A percentile compares a stretch with the other conserved stretches of the same genome.
Evolutionary conservation across 2,329 filamentous ascomycete genomes (phyloP).

Genomic region (Domatiomyces catenatus): DNA sequence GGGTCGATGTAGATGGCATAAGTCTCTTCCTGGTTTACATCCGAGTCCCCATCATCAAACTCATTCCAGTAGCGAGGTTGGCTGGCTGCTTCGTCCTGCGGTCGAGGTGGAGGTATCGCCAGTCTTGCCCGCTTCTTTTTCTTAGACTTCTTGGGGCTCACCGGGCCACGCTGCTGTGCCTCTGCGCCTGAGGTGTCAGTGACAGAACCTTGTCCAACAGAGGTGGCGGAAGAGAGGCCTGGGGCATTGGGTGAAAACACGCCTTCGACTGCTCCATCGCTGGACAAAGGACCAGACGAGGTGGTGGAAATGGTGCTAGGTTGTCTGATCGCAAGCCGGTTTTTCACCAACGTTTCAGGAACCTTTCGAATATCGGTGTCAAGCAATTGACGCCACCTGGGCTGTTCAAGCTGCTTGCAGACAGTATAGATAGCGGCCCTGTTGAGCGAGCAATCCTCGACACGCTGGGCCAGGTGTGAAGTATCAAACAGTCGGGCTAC

Average conservation of each 20-base stretch:
- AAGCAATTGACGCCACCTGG: constrained; percentile 35
- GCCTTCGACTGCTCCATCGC: constrained; percentile 16
- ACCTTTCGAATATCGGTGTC: constrained; percentile 38
- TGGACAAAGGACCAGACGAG: constrained; percentile 19
- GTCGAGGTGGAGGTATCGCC: constrained; percentile 12
- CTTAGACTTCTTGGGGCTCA: background rate
- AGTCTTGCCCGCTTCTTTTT: constrained; percentile 13
- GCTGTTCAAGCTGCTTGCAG: constrained; percentile 31
- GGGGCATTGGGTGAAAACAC: constrained; percentile 14
- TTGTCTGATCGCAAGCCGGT: background rate
- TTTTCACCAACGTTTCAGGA: constrained; percentile 18
- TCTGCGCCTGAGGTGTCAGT: background rate
- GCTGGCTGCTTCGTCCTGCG: constrained; percentile 11
- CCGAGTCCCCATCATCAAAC: constrained; percentile 61
- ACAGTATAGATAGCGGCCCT: constrained; percentile 37
- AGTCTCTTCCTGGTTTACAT: constrained; percentile 40
- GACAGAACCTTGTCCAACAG: constrained; percentile 9
- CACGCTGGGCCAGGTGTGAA: constrained; percentile 26
- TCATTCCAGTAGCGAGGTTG: constrained; percentile 59
- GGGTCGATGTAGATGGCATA: constrained; percentile 66
- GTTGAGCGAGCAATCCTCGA: constrained; percentile 39
- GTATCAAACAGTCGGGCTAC: constrained; percentile 16
- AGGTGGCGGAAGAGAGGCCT: constrained; percentile 20
- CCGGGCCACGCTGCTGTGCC: background rate
- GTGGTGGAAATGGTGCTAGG: constrained; percentile 5